Conservation (phyloP, 2,329 filamentous ascomycete genomes). For the Lasiodiplodia sp. region DNA sequence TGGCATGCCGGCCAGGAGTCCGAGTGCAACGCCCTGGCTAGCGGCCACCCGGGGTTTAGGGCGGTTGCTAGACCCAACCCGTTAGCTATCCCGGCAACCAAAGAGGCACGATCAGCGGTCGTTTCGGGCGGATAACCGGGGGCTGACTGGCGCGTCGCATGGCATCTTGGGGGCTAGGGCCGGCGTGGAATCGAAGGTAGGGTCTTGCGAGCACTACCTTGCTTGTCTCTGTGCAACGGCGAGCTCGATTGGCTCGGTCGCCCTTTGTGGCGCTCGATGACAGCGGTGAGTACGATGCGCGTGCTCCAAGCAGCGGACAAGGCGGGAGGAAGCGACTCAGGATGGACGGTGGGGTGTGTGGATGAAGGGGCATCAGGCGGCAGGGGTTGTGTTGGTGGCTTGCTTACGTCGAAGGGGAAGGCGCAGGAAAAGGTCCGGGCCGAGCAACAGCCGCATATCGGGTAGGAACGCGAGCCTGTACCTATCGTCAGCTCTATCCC, state of each 20-base stretch:
- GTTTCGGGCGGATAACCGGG: not conserved
- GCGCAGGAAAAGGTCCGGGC: constrained; percentile 15
- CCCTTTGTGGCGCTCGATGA: not conserved
- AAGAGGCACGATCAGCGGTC: not conserved
- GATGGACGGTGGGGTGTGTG: not conserved
- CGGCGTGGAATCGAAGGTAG: constrained; percentile 1
- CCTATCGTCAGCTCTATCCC: not conserved
- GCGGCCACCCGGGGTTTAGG: not conserved
- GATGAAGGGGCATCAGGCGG: constrained; percentile 16
- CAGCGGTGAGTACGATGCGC: constrained; percentile 11
- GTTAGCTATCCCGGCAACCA: not conserved
- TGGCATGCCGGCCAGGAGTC: constrained; percentile 3
- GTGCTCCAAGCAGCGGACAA: not conserved
- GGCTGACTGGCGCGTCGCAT: not conserved
- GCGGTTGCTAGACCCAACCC: not conserved
- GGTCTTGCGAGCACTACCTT: not conserved
- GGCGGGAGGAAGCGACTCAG: not conserved
- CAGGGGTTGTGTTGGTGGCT: constrained; percentile 17
- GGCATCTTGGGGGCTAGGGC: constrained; percentile 2
- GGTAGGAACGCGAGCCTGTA: not conserved
- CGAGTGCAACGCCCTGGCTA: not conserved
- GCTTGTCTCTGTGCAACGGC: constrained; percentile 6
- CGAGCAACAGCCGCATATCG: not conserved
- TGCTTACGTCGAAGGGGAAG: not conserved
- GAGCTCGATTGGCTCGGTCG: not conserved